Percentiles rank a stretch among this genome's conserved stretches.
Evolutionary conservation across 2,329 filamentous ascomycete species (phyloP).

Genomic region (Graphium sp.): DNA sequence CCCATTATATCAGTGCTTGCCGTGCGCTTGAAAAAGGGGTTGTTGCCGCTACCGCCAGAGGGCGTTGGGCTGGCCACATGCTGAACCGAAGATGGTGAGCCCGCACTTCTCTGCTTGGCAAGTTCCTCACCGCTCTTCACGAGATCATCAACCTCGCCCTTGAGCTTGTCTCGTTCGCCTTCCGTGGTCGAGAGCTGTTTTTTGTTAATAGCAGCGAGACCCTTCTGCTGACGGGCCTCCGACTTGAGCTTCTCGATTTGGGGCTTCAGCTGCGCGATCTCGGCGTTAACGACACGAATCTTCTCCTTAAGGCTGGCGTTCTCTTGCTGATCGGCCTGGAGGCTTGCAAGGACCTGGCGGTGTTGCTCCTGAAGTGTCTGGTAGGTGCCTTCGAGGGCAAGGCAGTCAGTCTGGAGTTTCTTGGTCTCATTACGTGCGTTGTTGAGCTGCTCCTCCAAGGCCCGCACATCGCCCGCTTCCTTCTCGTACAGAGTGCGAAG

Average conservation of each 20-base stretch:
- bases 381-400: conserved; percentile 64
- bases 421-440: conserved; percentile 63
- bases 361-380: conserved; percentile 74
- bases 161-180: conserved; percentile 73
- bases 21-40: conserved; percentile 79
- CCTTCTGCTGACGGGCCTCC: conserved; percentile 88
- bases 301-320: conserved; percentile 75
- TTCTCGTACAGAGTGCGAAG: conserved; percentile 82
- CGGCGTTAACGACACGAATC: conserved; percentile 66
- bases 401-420: conserved; percentile 70
- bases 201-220: conserved; percentile 93
- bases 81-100: conserved; percentile 26
- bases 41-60: conserved; percentile 61
- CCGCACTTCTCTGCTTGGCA: conserved; percentile 31
- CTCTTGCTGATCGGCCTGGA: conserved; percentile 80
- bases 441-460: conserved; percentile 68
- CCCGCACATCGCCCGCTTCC: conserved; percentile 73
- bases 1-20: conserved; percentile 43
- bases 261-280: conserved; percentile 71
- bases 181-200: conserved; percentile 89
- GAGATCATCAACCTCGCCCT: conserved; percentile 57
- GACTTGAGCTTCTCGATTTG: conserved; percentile 86
- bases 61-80: conserved; percentile 52
- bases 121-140: conserved; percentile 44
- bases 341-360: conserved; percentile 52